phyloP scores from a whole-genome alignment of 2,329 filamentous ascomycete species.

The Zymoseptoria brevis region DNA sequence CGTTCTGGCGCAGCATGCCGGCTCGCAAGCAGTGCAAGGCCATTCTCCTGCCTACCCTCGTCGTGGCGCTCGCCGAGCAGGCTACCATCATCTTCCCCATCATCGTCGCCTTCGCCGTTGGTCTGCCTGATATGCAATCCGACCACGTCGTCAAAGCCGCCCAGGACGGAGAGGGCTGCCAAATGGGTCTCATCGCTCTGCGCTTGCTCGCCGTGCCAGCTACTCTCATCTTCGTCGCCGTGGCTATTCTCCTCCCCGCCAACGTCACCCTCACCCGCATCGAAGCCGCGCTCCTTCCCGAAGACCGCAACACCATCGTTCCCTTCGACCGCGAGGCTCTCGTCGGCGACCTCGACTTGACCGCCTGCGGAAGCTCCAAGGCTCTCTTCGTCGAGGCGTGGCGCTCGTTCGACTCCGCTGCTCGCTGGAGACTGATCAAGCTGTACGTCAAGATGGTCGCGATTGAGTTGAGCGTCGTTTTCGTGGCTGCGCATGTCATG shows the following conservation, averaged over 20 bases:
- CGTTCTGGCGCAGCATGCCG: conserved; percentile 63
- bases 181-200: conserved; percentile 35
- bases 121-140: conserved; percentile 30
- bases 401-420: conserved; percentile 65
- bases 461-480: conserved; percentile 34
- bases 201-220: conserved; percentile 30
- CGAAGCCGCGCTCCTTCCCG: conserved; percentile 76
- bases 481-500: conserved; percentile 22
- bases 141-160: conserved; percentile 19
- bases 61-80: conserved; percentile 52
- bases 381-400: conserved; percentile 69
- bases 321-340: conserved; percentile 81
- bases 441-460: conserved; percentile 64
- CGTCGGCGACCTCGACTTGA: conserved; percentile 59
- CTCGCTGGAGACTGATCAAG: conserved; percentile 65
- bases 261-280: conserved; percentile 71
- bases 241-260: conserved; percentile 70
- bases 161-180: conserved; percentile 18
- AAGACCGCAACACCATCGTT: conserved; percentile 74
- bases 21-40: conserved; percentile 58
- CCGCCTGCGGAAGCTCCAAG: conserved; percentile 50
- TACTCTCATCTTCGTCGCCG: conserved; percentile 42
- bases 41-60: conserved; percentile 59
- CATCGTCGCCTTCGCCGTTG: conserved; percentile 43
- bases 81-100: conserved; percentile 43